Evolutionary conservation across 1,284 basidiomycete species (phyloP), one percentile per base, ranked within the genome.

Genomic region (Cryptococcus hybrid): DNA sequence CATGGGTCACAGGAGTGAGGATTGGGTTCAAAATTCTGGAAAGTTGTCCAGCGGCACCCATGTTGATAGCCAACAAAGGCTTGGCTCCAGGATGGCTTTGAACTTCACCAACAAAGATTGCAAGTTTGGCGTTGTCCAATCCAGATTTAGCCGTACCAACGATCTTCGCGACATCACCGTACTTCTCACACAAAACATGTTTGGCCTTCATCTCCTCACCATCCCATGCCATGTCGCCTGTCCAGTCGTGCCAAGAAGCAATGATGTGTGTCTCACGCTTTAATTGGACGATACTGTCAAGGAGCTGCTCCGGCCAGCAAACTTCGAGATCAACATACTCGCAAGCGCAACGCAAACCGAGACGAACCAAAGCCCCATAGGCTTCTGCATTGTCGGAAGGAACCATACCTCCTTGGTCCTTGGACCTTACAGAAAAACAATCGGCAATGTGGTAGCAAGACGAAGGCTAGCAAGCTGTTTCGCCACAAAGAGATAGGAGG

Each of bases 271-370:
- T 88, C 45, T 81, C 73, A 0, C 90, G 87, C 74, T 92, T 93
- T 54, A 78, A 80, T 2, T 81, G 72, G 35, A 82, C 76, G 51
- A 98, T 80, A 1, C 84, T 81, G 18, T 82, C 81, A 54, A 93
- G 84, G 47, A 81, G 72, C 52, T 84, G 82, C 58, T 85, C 82
- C 0, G 88, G 83, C 80, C 88, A 88, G 0, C 86, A 84, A 54
- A 92, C 85, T 79, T 99, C 95, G 52, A 98, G 83, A 66, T 99
- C 95, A 64, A 99, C 78, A 72, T 94, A 99, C 78, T 98, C 96
- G 65, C 91, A 88, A 1, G 88, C 94, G 47, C 89, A 80, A 52
- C 88, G 86, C 35, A 96, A 77, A 5, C 88, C 95, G 37, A 94
- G 83, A 51, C 85, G 80, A 71, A 96, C 83, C 12, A 98, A 83